Conservation (phyloP, 805 yeast species). For the Nakazawaea pomicola region DNA sequence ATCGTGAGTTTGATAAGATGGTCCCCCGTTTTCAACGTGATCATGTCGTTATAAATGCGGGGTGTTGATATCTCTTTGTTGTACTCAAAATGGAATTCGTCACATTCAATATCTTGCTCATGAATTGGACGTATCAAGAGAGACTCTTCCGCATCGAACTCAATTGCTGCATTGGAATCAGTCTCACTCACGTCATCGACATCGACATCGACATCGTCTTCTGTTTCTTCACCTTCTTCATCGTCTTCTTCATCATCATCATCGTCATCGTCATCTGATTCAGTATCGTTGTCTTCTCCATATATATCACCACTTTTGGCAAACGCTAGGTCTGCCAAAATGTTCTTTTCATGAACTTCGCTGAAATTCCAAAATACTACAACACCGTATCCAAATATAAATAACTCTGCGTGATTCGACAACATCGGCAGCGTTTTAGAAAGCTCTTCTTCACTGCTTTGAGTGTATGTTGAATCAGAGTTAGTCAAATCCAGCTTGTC, state of each 20-base stretch:
- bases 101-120: conserved; percentile 90
- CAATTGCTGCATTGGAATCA: too few relatives aligned
- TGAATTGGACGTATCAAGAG: conserved; percentile 68
- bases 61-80: conserved; percentile 41
- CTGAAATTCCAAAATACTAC: conserved; percentile 98
- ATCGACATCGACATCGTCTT: conserved; percentile 28
- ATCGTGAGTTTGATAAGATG: conserved; percentile 88
- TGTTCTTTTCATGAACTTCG: conserved; percentile 87
- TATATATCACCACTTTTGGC: conserved; percentile 40
- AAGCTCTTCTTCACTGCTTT: background rate
- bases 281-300: conserved; percentile 35
- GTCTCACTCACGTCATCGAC: too few relatives aligned
- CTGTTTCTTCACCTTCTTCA: conserved; percentile 30
- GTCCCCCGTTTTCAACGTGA: conserved; percentile 85
- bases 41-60: conserved; percentile 88
- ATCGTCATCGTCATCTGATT: conserved; percentile 34
- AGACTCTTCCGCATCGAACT: conserved; percentile 19
- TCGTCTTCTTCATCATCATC: conserved; percentile 34
- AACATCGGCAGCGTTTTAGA: conserved; percentile 34
- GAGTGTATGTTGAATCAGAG: too few relatives aligned
- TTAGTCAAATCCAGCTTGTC: background rate
- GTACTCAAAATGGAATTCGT: conserved; percentile 76
- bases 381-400: conserved; percentile 86
- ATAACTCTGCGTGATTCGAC: conserved; percentile 77
- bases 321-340: conserved; percentile 86